A percentile compares a stretch with the other conserved stretches of the same genome.
Evolutionary conservation across 1,284 basidiomycete species (phyloP).

Genomic region (Takashimella tepidaria): DNA sequence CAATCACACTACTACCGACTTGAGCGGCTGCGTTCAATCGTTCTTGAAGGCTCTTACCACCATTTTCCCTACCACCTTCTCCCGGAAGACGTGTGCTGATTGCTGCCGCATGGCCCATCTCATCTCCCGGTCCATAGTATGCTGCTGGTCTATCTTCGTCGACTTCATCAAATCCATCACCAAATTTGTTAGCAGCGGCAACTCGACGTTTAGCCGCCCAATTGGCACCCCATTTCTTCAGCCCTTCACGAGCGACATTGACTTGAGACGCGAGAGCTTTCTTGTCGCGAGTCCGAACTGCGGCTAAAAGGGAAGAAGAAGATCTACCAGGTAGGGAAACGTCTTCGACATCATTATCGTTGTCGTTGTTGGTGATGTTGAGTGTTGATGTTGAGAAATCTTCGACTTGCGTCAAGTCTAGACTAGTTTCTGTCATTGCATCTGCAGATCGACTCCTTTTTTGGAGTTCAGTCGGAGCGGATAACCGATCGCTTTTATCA

Average conservation of each 20-base stretch:
- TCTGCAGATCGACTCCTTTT: not conserved
- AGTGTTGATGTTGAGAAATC: not conserved
- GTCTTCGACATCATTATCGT: not conserved
- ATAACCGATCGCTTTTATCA: not conserved
- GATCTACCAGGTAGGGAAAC: constrained; percentile 8
- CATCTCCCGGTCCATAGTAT: constrained; percentile 32
- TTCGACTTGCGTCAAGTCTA: not conserved
- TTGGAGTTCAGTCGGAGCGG: not conserved
- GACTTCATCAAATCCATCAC: constrained; percentile 7
- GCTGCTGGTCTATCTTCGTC: constrained; percentile 18
- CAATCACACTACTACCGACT: not conserved
- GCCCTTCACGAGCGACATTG: constrained; percentile 64
- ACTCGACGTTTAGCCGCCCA: constrained; percentile 49
- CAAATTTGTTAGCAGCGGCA: constrained; percentile 3
- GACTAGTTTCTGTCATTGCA: not conserved
- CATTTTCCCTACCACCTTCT: not conserved
- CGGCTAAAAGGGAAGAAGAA: constrained; percentile 43
- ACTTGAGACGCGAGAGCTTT: constrained; percentile 66
- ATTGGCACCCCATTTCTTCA: constrained; percentile 81
- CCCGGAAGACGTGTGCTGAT: not conserved
- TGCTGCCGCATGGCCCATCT: constrained; percentile 4
- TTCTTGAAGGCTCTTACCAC: constrained; percentile 27
- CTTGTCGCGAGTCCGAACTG: constrained; percentile 68
- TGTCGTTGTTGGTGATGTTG: not conserved
- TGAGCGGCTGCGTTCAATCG: constrained; percentile 36